Conservation (phyloP, 2,329 filamentous ascomycete genomes). For the Stenocarpella maydis region DNA sequence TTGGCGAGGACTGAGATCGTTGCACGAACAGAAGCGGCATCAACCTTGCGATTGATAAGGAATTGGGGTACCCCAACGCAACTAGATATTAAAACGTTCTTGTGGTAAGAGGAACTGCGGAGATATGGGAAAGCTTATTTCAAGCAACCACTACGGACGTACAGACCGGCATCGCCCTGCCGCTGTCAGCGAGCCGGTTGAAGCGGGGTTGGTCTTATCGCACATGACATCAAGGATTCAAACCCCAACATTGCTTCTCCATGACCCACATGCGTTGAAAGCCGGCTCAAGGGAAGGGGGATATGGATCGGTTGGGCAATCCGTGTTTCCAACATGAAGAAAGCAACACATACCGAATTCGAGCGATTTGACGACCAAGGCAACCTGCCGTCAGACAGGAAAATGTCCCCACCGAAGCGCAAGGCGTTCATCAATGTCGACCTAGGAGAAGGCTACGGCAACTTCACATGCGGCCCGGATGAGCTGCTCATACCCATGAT, state of each 20-base stretch:
- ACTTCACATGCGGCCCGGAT: slow-evolving; percentile 60
- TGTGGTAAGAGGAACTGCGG: too few species aligned
- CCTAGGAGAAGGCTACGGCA: slow-evolving; percentile 56
- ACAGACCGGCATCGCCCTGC: slow-evolving; percentile 1
- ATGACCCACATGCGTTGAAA: background rate
- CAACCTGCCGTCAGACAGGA: background rate
- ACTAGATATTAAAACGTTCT: too few species aligned
- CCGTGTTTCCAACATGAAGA: background rate
- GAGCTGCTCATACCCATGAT: slow-evolving; percentile 66
- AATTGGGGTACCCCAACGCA: too few species aligned
- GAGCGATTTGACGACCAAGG: slow-evolving; percentile 11
- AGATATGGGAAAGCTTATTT: too few species aligned
- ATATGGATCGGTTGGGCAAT: background rate
- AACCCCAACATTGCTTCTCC: background rate
- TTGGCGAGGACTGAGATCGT: too few species aligned
- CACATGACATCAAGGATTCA: slow-evolving; percentile 25
- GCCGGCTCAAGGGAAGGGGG: background rate
- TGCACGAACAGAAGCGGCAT: too few species aligned
- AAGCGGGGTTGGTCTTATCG: slow-evolving; percentile 19
- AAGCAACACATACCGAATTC: slow-evolving; percentile 3
- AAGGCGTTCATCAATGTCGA: slow-evolving; percentile 52
- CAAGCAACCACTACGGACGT: too few species aligned
- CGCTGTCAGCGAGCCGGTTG: background rate
- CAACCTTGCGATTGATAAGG: too few species aligned
- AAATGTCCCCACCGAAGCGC: slow-evolving; percentile 24